Base-by-base conservation (phyloP, 495 filamentous ascomycete species). In the Talaromyces nanjingensis region DNA sequence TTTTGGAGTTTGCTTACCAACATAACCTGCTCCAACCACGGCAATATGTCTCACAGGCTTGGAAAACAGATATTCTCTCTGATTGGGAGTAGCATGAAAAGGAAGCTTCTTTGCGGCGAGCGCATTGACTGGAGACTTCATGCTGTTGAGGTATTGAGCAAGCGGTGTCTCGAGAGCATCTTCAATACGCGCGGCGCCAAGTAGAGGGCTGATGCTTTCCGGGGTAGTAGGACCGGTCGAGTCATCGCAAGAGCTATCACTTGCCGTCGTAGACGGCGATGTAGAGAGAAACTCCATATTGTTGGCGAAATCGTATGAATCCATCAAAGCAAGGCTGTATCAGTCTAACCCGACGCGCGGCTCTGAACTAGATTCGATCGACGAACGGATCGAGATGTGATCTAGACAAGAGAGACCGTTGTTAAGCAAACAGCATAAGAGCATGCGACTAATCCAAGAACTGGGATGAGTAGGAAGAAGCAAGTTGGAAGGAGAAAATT, bases 21-120 rank as follows among this genome's bases (percentile, higher is more conserved):
- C 86, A 67, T 87, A 87, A 63, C 86, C 86, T 64, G 86, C 86
- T 34, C 86, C 85, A 27, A 89, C 80, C 54, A 83, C 85, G 63
- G 84, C 87, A 54, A 89, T 79, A 53, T 81, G 89, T 61, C 77
- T 77, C 31, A 87, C 76, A 16, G 25, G 64, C 68, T 31, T 64
- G 47, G 11, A 67, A 22, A 39, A 62, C 57, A 37, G 45, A 11
- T 25, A 11, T 16, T 62, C 60, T 11, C 60, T 24, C 25, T 33
- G 42, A 37, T 42, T 62, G 16, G 27, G 34, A 25, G 42, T 20
- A 22, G 45, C 22, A 16, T 29, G 12, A 53, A 62, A 62, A 20
- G 27, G 60, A 39, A 62, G 60, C 8, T 37, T 49, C 5, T 53
- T 49, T 11, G 45, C 60, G 4, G 59, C 22, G 14, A 53, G 47